Conservation (phyloP, 2,329 filamentous ascomycete species). For the Fusarium nisikadoi region DNA sequence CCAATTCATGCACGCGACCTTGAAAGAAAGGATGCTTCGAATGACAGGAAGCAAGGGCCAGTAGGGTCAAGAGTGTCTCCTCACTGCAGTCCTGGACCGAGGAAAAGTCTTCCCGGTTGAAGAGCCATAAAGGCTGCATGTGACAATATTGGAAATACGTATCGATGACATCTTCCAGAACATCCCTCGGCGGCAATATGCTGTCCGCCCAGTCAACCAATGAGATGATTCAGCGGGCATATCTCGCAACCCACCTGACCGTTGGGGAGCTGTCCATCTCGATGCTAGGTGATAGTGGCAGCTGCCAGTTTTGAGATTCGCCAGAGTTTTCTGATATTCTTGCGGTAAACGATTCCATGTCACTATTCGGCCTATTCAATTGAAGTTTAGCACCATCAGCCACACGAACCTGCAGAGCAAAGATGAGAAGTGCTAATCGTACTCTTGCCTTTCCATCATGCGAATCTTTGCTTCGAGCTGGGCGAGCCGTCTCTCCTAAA, state of each 20-base stretch:
- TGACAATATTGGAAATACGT: neutral
- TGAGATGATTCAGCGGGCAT: rapidly evolving
- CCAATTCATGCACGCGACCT: neutral
- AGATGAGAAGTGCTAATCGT: neutral
- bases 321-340: neutral
- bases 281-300: neutral
- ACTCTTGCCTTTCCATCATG: neutral
- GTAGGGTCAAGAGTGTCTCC: neutral
- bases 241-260: rapidly evolving
- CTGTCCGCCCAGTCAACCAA: neutral
- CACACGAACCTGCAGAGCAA: neutral
- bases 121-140: neutral
- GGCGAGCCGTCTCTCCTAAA: neutral
- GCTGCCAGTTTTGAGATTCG: neutral
- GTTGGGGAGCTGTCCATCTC: neutral
- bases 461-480: conserved; percentile 1
- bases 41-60: neutral
- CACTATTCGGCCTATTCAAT: neutral
- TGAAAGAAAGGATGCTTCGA: neutral
- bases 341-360: neutral
- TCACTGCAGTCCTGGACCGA: neutral
- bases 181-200: neutral
- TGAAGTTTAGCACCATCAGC: no score
- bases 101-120: neutral
- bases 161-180: neutral